Conservation (phyloP, 352 stramenopile genomes). For the Pythium sp. region DNA sequence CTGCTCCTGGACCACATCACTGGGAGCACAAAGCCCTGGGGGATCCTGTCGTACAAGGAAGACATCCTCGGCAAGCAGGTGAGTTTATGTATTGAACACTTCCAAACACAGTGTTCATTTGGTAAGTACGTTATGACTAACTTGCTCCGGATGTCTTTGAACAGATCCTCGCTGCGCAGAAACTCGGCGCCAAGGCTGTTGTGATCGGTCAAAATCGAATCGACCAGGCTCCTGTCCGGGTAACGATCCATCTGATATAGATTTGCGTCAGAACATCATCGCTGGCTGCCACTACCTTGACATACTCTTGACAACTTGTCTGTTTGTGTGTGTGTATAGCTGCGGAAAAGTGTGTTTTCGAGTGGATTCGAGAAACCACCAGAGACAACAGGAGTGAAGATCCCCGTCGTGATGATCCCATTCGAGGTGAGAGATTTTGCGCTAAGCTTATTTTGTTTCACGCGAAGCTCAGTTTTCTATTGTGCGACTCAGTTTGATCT, state of each 20-base stretch:
- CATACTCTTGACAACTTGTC: background rate
- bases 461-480: background rate
- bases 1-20: conserved; percentile 52
- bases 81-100: background rate
- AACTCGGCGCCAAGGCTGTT: conserved; percentile 61
- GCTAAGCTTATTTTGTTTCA: too few relatives aligned
- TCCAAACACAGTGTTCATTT: background rate
- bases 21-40: conserved; percentile 28
- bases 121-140: background rate
- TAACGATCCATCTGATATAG: conserved; percentile 13
- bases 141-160: background rate
- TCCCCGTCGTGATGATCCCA: conserved; percentile 59
- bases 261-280: background rate
- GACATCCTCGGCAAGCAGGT: conserved; percentile 76
- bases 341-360: conserved; percentile 46
- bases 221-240: conserved; percentile 41
- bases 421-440: conserved; percentile 31
- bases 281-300: too few relatives aligned
- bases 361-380: conserved; percentile 30
- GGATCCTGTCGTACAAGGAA: conserved; percentile 56
- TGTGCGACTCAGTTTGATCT: background rate
- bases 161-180: conserved; percentile 63
- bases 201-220: conserved; percentile 58
- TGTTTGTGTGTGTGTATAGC: conserved; percentile 20
- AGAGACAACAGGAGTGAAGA: conserved; percentile 49